Percentiles rank a stretch among this genome's conserved stretches.
Evolutionary conservation across 2,329 filamentous ascomycete genomes (phyloP).

Genomic region (Claviceps sp.): DNA sequence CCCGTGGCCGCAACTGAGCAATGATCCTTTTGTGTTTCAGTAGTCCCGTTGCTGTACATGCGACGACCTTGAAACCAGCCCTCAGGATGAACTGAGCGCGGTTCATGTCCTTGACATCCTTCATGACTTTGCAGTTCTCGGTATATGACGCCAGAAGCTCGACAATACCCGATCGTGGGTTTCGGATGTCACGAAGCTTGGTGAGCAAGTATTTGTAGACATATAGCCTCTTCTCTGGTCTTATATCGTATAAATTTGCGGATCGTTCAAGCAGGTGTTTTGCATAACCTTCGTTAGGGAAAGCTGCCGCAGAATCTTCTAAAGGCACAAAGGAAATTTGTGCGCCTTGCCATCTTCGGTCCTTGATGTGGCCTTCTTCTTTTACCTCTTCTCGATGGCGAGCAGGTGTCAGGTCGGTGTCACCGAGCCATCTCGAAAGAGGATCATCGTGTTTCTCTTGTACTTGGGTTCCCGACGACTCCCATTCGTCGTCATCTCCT

Average conservation of each 20-base stretch:
- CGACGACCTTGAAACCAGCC: slow-evolving; percentile 37
- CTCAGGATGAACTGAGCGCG: slow-evolving; percentile 32
- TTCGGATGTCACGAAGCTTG: not conserved
- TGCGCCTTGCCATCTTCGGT: slow-evolving; percentile 1
- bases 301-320: not conserved
- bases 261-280: not conserved
- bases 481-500: slow-evolving; percentile 31
- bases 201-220: slow-evolving; percentile 3
- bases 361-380: not conserved
- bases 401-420: not conserved
- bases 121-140: slow-evolving; percentile 35
- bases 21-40: slow-evolving; percentile 67
- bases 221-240: not conserved
- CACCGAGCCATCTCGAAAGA: slow-evolving; percentile 8
- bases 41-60: slow-evolving; percentile 64
- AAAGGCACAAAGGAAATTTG: slow-evolving; percentile 23
- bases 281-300: not conserved
- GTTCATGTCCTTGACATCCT: slow-evolving; percentile 43
- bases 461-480: slow-evolving; percentile 3
- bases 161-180: slow-evolving; percentile 7
- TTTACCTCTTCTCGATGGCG: not conserved
- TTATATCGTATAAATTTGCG: slow-evolving; percentile 1
- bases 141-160: slow-evolving; percentile 35
- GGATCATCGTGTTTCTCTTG: not conserved
- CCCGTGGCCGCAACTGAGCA: slow-evolving; percentile 47